Conservation (phyloP, 164 flowering plant species). For the Brasenia schreberi region DNA sequence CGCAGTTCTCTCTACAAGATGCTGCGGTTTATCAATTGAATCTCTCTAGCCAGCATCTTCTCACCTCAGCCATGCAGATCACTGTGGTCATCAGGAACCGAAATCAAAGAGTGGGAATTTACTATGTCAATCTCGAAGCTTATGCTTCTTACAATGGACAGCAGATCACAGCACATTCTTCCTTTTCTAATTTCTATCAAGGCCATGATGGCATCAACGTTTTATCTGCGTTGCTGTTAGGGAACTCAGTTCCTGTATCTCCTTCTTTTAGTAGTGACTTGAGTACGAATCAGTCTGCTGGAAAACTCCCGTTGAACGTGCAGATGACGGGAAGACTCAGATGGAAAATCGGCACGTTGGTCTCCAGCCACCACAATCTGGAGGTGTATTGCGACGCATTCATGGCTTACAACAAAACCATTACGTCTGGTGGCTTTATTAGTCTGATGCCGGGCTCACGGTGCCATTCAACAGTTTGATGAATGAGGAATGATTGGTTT, state of each 20-base stretch:
- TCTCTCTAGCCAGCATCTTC: constrained; percentile 16
- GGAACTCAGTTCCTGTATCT: constrained; percentile 31
- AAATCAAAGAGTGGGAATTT: constrained; percentile 18
- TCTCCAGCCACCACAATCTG: constrained; percentile 37
- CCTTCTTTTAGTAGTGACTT: constrained; percentile 45
- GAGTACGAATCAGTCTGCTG: constrained; percentile 31
- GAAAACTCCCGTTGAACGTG: constrained; percentile 27
- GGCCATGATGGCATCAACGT: constrained; percentile 19
- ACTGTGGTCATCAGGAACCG: constrained; percentile 20
- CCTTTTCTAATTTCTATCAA: constrained; percentile 22
- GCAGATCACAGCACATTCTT: constrained; percentile 14
- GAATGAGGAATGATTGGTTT: background rate
- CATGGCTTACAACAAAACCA: constrained; percentile 7
- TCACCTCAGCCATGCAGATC: constrained; percentile 22
- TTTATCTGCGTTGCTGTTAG: constrained; percentile 11
- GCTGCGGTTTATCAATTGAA: constrained; percentile 18
- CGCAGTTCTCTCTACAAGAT: constrained; percentile 18
- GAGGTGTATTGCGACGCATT: constrained; percentile 31
- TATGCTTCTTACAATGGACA: constrained; percentile 20
- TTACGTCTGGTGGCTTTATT: constrained; percentile 3
- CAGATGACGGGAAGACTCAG: constrained; percentile 39
- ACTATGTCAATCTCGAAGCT: constrained; percentile 17
- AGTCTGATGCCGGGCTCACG: constrained; percentile 14
- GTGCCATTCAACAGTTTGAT: constrained; percentile 18
- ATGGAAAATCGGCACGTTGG: constrained; percentile 72